Evolutionary conservation across 148 eudicot species (phyloP).

Genomic region (Diospyros kaki): DNA sequence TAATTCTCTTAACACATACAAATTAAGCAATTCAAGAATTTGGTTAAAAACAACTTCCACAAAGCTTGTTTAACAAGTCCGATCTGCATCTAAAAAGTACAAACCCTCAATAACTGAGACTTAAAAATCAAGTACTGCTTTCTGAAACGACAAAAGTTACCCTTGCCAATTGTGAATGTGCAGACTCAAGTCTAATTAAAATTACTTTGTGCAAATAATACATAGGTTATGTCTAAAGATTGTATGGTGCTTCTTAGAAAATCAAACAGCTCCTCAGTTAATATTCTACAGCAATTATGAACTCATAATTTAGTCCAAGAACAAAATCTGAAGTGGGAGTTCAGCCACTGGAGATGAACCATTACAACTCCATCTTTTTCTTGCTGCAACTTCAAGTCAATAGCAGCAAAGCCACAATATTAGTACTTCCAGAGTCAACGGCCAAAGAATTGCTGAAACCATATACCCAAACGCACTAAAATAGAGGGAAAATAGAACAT

Average conservation of each 20-base stretch:
- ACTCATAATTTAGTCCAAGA: neutral
- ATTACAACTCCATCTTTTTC: neutral
- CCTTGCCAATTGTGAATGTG: neutral
- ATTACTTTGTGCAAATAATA: neutral
- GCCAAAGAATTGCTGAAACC: neutral
- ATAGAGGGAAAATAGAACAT: neutral
- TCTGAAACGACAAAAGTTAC: neutral
- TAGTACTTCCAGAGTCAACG: neutral
- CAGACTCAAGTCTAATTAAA: constrained; percentile 2
- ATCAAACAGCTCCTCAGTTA: neutral
- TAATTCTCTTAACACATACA: neutral
- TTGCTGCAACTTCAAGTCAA: neutral
- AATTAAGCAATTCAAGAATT: neutral
- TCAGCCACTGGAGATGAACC: neutral
- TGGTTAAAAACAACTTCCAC: neutral
- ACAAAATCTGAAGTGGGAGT: neutral
- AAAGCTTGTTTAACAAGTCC: neutral
- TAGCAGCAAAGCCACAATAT: neutral
- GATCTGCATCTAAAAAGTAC: neutral
- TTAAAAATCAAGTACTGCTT: neutral
- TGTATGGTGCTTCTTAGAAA: neutral
- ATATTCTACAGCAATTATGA: neutral
- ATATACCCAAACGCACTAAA: neutral
- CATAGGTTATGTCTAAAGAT: neutral
- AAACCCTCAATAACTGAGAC: neutral